Evolutionary conservation across 805 yeast species (phyloP), one percentile per base, ranked within the genome.

Genomic region (Yarrowia porcina): DNA sequence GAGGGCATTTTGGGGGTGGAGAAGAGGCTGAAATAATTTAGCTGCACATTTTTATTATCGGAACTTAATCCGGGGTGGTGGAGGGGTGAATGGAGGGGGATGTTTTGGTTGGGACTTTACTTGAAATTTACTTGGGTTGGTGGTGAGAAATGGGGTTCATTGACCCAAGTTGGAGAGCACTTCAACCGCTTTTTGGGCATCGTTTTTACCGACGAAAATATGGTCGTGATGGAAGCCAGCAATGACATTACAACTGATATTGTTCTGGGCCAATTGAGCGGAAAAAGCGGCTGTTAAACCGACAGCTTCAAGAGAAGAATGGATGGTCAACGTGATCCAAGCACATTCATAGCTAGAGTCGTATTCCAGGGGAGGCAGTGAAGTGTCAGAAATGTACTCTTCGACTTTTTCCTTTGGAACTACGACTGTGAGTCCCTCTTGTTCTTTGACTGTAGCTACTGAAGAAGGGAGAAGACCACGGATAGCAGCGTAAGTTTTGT

Each of bases 1-100:
- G 89, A 56, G 13, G 59, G 59, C 59, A 52, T 52, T 35, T 15
- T 13, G 30, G 18, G 21, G 33, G 17, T 35, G 59, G 10, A 23
- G 42, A 35, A 5, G 28, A 32, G 56, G 21, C n/a, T 18, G 38
- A 17, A 21, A 52, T 32, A 49, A 33, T 49, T 49, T 32, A 17
- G 54, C 38, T 49, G 56, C 56, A 49, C 9, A 28, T 12, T n/a
- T 44, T 44, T 27, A n/a, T 44, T 28, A 23, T 41, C 30, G 28
- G 17, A 41, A 41, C 30, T 9, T 23, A 27, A 25, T 44, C 28
- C 28, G 50, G 35, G 45, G 45, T 13, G n/a, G 10, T 35, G 38
- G n/a, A 17, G n/a, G 17, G 11, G 4, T 1, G 13, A 2, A 12
- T 12, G 28, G n/a, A 13, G 4, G n/a, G n/a, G n/a, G n/a, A n/a